phyloP scores from a whole-genome alignment of 345 rosid genomes.

The Arabidopsis arenosa region DNA sequence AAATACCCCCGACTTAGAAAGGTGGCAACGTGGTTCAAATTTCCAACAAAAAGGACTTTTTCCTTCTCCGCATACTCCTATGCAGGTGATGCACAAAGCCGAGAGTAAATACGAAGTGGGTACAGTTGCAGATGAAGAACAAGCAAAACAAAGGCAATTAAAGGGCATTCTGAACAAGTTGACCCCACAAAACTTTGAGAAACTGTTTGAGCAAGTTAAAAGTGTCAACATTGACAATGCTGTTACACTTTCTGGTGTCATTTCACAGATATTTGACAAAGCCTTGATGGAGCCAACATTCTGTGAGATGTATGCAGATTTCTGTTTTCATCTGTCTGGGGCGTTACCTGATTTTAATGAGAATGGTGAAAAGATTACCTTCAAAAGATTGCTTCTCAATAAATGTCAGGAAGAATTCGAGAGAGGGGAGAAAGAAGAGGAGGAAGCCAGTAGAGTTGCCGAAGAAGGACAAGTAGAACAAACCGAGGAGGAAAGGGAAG shows the following conservation, averaged over 20 bases:
- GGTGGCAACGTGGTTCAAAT: constrained; percentile 81
- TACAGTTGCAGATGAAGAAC: constrained; percentile 75
- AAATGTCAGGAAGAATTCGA: constrained; percentile 99
- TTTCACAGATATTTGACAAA: constrained; percentile 95
- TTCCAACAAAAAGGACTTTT: constrained; percentile 78
- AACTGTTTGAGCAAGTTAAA: constrained; percentile 91
- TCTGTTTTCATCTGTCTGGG: constrained; percentile 71
- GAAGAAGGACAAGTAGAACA: constrained; percentile 81
- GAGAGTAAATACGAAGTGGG: constrained; percentile 93
- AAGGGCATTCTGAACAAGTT: constrained; percentile 92
- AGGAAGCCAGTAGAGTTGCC: constrained; percentile 86
- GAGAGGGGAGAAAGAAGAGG: constrained; percentile 88
- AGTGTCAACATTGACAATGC: constrained; percentile 82
- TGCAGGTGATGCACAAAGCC: constrained; percentile 89
- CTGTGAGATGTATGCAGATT: constrained; percentile 95
- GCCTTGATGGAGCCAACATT: constrained; percentile 99
- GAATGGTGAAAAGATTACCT: constrained; percentile 75
- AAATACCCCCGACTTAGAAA: constrained; percentile 67
- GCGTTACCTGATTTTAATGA: constrained; percentile 80
- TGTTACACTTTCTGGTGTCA: constrained; percentile 74
- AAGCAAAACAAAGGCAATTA: constrained; percentile 83
- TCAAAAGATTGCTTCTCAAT: constrained; percentile 82
- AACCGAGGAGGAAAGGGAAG: constrained; percentile 85
- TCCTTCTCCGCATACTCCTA: constrained; percentile 86
- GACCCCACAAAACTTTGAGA: constrained; percentile 95